Percentiles rank a stretch among this genome's conserved stretches.
phyloP scores from a whole-genome alignment of 257 asterid species.

The Salvia hispanica region DNA sequence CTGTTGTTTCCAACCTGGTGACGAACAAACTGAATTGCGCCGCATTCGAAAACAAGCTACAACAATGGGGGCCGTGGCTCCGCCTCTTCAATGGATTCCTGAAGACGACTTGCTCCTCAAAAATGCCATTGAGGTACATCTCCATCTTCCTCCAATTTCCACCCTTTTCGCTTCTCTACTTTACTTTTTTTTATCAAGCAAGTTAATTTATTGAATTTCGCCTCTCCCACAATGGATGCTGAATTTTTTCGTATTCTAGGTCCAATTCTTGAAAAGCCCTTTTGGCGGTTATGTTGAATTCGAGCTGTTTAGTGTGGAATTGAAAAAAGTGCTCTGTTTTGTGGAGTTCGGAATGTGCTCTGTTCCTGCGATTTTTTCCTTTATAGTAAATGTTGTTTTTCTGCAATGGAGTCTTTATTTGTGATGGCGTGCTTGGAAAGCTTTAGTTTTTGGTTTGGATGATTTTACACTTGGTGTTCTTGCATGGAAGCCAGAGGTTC shows the following conservation, averaged over 20 bases:
- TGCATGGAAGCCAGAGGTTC: conserved; percentile 34
- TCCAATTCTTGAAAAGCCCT: conserved; percentile 24
- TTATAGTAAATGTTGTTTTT: not conserved
- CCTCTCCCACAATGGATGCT: conserved; percentile 9
- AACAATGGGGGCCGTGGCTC: conserved; percentile 65
- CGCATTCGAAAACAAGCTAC: conserved; percentile 32
- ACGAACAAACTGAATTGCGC: conserved; percentile 35
- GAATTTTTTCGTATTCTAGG: not conserved
- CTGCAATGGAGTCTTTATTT: not conserved
- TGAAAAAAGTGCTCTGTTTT: not conserved
- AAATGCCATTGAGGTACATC: conserved; percentile 70
- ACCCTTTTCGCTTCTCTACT: not conserved
- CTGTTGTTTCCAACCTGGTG: too few relatives aligned
- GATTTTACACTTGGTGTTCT: conserved; percentile 24
- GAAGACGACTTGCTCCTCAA: conserved; percentile 66
- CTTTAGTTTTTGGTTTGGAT: not conserved
- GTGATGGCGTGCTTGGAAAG: conserved; percentile 2
- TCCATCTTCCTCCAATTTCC: not conserved
- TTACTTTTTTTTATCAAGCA: not conserved
- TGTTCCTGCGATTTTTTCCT: not conserved
- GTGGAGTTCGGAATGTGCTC: conserved; percentile 21
- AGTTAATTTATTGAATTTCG: not conserved
- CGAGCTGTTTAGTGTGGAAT: conserved; percentile 19
- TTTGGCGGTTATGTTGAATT: conserved; percentile 24
- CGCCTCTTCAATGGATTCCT: conserved; percentile 54